Conservation (phyloP, 1,139 yeast species). For the Pichiaceae sp. region DNA sequence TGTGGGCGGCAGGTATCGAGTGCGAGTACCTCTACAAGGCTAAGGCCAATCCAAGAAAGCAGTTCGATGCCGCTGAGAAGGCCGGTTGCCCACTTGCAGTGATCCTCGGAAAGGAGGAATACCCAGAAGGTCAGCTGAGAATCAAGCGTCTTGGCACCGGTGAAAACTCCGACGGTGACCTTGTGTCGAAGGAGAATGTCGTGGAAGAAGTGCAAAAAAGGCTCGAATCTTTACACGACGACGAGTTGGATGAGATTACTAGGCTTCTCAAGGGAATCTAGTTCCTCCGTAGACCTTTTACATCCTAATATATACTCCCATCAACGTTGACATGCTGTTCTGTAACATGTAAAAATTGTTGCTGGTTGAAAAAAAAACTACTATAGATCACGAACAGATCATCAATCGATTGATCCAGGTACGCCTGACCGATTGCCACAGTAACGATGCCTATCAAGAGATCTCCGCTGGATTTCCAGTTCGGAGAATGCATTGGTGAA, state of each 20-base stretch:
- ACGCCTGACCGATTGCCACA: neutral
- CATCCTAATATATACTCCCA: neutral
- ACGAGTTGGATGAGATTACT: slow-evolving; percentile 38
- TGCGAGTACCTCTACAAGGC: slow-evolving; percentile 86
- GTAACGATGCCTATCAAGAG: slow-evolving; percentile 35
- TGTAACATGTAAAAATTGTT: too few species aligned
- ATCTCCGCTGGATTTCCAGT: slow-evolving; percentile 77
- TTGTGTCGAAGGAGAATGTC: slow-evolving; percentile 54
- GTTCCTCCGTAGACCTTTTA: too few species aligned
- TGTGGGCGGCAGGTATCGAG: slow-evolving; percentile 87
- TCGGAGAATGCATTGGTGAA: slow-evolving; percentile 84
- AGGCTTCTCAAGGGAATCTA: slow-evolving; percentile 42
- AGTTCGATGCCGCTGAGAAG: slow-evolving; percentile 95
- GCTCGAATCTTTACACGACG: slow-evolving; percentile 34
- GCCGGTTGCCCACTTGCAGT: slow-evolving; percentile 87
- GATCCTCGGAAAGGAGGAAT: slow-evolving; percentile 92
- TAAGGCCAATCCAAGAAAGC: slow-evolving; percentile 91
- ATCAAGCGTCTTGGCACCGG: slow-evolving; percentile 86
- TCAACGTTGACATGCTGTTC: too few species aligned
- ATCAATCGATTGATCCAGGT: neutral
- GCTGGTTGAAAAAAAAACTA: too few species aligned
- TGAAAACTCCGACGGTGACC: slow-evolving; percentile 80
- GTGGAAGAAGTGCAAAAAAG: slow-evolving; percentile 47
- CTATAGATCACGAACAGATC: too few species aligned
- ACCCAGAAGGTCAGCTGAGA: slow-evolving; percentile 68